These are phyloP conservation scores for Penicillium soppii DNA, from an alignment of 495 filamentous ascomycete species.

Conservation along the genomic window DNA sequence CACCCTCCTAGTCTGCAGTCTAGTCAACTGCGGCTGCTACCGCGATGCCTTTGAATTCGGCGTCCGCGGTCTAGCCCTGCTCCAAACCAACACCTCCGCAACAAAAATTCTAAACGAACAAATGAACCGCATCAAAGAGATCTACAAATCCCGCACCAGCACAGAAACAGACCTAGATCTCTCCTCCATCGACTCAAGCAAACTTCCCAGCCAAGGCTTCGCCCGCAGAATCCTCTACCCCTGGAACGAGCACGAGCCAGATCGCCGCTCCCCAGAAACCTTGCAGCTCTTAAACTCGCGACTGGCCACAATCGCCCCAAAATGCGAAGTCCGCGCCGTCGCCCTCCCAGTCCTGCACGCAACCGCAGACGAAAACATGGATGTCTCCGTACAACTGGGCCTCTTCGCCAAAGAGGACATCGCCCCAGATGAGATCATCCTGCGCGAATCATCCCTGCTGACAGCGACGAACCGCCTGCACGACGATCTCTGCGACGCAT, in stretches of 20 bases:
- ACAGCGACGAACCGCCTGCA: slow-evolving; percentile 81
- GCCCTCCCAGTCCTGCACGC: slow-evolving; percentile 67
- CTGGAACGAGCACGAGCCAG: slow-evolving; percentile 88
- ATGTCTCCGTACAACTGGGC: slow-evolving; percentile 69
- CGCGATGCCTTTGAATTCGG: slow-evolving; percentile 69
- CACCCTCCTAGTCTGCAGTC: slow-evolving; percentile 50
- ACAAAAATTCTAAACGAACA: slow-evolving; percentile 22
- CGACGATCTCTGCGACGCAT: slow-evolving; percentile 81
- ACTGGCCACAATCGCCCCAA: slow-evolving; percentile 63
- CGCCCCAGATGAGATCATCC: slow-evolving; percentile 68
- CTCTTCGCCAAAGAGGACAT: slow-evolving; percentile 87
- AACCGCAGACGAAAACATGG: slow-evolving; percentile 26
- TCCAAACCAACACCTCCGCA: slow-evolving; percentile 26
- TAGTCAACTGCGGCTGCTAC: slow-evolving; percentile 67
- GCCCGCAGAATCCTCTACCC: slow-evolving; percentile 88
- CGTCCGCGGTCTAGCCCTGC: slow-evolving; percentile 34
- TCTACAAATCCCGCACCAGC: slow-evolving; percentile 29
- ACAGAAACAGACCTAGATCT: slow-evolving; percentile 30
- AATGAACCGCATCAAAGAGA: slow-evolving; percentile 26
- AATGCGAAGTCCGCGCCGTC: slow-evolving; percentile 67
- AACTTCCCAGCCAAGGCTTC: slow-evolving; percentile 68
- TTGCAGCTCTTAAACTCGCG: slow-evolving; percentile 65
- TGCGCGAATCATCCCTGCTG: slow-evolving; percentile 75
- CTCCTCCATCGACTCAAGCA: slow-evolving; percentile 44
- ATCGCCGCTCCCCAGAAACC: slow-evolving; percentile 71